phyloP scores from a whole-genome alignment of 2,329 filamentous ascomycete species.

The Dactylellina drechsleri region DNA sequence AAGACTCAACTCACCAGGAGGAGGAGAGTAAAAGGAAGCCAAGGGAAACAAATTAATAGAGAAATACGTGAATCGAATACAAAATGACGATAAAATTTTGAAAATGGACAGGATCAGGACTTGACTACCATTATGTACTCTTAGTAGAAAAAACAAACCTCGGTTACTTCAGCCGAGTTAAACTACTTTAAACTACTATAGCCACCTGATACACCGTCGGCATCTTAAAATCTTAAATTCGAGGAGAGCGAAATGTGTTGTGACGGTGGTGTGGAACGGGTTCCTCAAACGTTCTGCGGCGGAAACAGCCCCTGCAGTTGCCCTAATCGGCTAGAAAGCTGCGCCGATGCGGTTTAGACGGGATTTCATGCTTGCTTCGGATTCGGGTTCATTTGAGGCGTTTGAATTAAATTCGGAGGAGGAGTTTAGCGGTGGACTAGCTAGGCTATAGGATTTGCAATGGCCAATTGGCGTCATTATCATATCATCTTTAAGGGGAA shows the following conservation, averaged over 20 bases:
- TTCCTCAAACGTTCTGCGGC: background rate
- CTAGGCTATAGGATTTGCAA: too few relatives aligned
- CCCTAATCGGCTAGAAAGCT: background rate
- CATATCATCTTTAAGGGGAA: too few relatives aligned
- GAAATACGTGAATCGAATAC: background rate
- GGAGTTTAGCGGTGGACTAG: too few relatives aligned
- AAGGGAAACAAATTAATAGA: background rate
- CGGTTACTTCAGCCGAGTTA: too few relatives aligned
- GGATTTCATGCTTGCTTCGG: conserved; percentile 8
- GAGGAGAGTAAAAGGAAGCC: background rate
- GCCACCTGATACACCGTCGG: background rate
- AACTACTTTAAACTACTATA: background rate
- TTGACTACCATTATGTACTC: conserved; percentile 8
- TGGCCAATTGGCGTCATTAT: too few relatives aligned
- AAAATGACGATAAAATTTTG: background rate
- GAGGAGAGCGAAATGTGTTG: conserved; percentile 4
- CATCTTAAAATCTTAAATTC: background rate
- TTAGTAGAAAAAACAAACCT: background rate
- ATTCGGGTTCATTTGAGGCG: background rate
- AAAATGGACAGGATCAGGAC: conserved; percentile 1
- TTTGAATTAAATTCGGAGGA: too few relatives aligned
- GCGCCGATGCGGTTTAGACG: background rate
- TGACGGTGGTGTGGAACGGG: background rate
- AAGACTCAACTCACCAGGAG: conserved; percentile 22
- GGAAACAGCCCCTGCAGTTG: conserved; percentile 4